Conservation (phyloP, 192 early-diverging fungal species). For the Umbelopsis sp. region DNA sequence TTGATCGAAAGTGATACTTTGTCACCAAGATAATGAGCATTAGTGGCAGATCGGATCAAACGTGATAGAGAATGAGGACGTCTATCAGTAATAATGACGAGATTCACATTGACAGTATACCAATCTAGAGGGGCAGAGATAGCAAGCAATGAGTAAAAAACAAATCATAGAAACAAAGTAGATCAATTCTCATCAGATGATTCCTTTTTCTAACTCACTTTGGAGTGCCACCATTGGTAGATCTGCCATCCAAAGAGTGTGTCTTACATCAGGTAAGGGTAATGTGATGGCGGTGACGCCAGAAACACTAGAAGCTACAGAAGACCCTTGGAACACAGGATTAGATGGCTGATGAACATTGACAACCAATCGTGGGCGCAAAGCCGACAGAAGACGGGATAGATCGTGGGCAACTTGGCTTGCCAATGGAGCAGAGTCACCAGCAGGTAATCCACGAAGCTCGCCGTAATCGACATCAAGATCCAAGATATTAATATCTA, state of each 20-base stretch:
- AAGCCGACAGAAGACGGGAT: conserved; percentile 35
- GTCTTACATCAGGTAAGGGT: conserved; percentile 46
- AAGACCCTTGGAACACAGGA: conserved; percentile 24
- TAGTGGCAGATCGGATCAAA: conserved; percentile 47
- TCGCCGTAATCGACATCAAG: conserved; percentile 39
- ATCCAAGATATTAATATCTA: conserved; percentile 35
- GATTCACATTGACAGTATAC: conserved; percentile 50
- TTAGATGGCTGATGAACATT: conserved; percentile 32
- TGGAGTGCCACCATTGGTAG: conserved; percentile 49
- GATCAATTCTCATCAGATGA: not conserved
- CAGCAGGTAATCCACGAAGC: conserved; percentile 18
- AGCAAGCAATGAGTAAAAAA: not conserved
- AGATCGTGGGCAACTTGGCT: conserved; percentile 31
- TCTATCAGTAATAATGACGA: conserved; percentile 57
- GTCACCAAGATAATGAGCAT: conserved; percentile 52
- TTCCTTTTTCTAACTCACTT: conserved; percentile 35
- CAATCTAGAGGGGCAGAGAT: conserved; percentile 42
- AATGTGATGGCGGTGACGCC: conserved; percentile 41
- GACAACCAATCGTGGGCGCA: conserved; percentile 45
- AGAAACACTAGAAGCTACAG: conserved; percentile 26
- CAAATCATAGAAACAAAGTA: not conserved
- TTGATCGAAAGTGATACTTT: conserved; percentile 52
- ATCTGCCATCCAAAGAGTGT: conserved; percentile 55
- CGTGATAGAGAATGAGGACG: conserved; percentile 61
- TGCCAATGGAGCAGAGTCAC: conserved; percentile 29